Conservation (phyloP, 2,329 filamentous ascomycete species). For the Fusarium coffeatum region DNA sequence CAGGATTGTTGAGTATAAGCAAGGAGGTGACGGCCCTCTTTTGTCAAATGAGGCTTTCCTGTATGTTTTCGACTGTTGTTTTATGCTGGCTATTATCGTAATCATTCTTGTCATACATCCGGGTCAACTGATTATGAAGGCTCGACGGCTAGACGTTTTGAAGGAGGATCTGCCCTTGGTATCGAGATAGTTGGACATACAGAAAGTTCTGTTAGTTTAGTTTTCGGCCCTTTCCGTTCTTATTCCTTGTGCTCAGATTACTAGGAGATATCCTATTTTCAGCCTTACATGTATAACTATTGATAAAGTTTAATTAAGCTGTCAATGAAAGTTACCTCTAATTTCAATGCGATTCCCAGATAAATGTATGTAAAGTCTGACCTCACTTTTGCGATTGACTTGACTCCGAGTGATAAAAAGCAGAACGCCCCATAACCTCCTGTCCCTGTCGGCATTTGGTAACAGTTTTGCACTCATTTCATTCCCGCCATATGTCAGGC, state of each 20-base stretch:
- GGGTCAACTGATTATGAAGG: neutral
- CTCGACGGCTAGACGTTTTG: neutral
- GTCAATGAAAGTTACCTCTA: neutral
- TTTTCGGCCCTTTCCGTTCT: rapidly evolving
- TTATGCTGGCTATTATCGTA: neutral
- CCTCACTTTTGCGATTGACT: neutral
- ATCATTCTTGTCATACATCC: neutral
- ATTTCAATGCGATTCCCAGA: neutral
- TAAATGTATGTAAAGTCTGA: neutral
- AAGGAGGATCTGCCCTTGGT: neutral
- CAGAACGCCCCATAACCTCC: too few species aligned
- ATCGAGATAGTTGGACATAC: neutral
- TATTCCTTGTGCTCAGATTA: neutral
- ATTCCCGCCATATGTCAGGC: neutral
- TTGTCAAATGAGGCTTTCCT: neutral
- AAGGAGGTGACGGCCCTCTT: neutral
- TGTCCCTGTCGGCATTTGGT: too few species aligned
- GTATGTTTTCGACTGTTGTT: neutral
- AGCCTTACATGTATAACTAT: neutral
- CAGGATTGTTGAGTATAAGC: neutral
- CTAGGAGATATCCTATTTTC: rapidly evolving
- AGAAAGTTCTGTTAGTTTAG: neutral
- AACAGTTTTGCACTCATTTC: too few species aligned
- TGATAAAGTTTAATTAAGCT: neutral
- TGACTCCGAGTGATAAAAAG: neutral